Evolutionary conservation across 2,329 filamentous ascomycete species (phyloP).

Genomic region (Xylariaceae sp.): DNA sequence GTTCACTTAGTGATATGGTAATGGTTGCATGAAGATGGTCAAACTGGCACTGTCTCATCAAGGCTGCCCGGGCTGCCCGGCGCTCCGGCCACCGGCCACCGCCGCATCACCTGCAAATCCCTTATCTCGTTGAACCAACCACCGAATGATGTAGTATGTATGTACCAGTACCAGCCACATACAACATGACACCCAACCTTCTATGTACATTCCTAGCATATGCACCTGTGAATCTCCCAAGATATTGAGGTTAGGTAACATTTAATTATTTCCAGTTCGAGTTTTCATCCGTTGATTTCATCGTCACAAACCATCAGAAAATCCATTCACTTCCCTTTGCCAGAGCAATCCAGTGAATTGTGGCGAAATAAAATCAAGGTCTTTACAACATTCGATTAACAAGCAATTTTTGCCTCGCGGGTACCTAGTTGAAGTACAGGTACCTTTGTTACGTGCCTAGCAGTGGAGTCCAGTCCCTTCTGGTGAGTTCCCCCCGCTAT

Average conservation of each 20-base stretch:
- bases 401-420: constrained; percentile 21
- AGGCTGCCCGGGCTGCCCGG: background rate
- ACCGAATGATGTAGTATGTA: too few relatives aligned
- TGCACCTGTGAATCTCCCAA: background rate
- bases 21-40: background rate
- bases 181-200: background rate
- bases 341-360: background rate
- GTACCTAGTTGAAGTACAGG: constrained; percentile 11
- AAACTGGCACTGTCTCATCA: constrained; percentile 8
- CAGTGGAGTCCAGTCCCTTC: constrained; percentile 33
- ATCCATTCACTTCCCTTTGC: background rate
- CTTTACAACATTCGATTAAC: constrained; percentile 11
- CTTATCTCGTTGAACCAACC: too few relatives aligned
- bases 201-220: too few relatives aligned
- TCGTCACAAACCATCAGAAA: background rate
- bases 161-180: too few relatives aligned
- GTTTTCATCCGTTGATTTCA: background rate
- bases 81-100: too few relatives aligned
- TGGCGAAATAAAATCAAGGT: background rate
- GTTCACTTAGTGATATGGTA: background rate
- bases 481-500: constrained; percentile 33
- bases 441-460: background rate
- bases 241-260: too few relatives aligned
- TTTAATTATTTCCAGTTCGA: background rate
- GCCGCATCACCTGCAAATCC: too few relatives aligned